Conservation (phyloP, 352 stramenopile species). For the Thalassiosira sp. region DNA sequence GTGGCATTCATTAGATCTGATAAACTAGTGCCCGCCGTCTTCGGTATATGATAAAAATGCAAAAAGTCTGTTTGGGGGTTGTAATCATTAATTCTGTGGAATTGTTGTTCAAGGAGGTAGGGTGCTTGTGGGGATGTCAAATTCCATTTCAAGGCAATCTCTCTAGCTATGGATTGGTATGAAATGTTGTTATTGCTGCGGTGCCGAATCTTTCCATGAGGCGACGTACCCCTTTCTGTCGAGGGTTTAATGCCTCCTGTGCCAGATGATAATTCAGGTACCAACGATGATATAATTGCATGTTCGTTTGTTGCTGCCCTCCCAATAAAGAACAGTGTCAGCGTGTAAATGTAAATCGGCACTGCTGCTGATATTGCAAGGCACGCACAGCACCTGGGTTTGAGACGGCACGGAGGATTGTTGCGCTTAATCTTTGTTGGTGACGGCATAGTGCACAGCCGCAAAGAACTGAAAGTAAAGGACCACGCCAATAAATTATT, state of each 20-base stretch:
- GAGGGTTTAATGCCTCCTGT: not conserved
- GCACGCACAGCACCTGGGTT: not conserved
- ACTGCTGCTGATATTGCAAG: not conserved
- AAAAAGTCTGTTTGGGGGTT: slow-evolving; percentile 33
- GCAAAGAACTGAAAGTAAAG: no score
- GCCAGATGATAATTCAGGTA: not conserved
- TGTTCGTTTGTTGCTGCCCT: not conserved
- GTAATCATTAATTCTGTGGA: slow-evolving; percentile 28
- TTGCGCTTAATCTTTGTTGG: not conserved
- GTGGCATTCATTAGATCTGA: slow-evolving; percentile 34
- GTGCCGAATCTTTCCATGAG: not conserved
- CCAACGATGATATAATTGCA: not conserved
- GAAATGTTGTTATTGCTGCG: not conserved
- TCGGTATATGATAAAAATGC: slow-evolving; percentile 48
- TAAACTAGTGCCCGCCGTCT: slow-evolving; percentile 40
- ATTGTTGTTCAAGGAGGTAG: slow-evolving; percentile 27
- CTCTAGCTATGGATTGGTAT: slow-evolving; percentile 11
- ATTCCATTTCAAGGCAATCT: slow-evolving; percentile 38
- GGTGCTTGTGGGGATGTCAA: slow-evolving; percentile 18
- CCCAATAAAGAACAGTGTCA: not conserved
- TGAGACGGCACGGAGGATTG: not conserved
- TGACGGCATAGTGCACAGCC: not conserved
- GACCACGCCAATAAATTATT: no score
- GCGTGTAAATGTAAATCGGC: not conserved
- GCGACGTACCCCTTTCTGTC: not conserved